Conservation (phyloP, 495 filamentous ascomycete genomes). For the Xylaria telfairii region DNA sequence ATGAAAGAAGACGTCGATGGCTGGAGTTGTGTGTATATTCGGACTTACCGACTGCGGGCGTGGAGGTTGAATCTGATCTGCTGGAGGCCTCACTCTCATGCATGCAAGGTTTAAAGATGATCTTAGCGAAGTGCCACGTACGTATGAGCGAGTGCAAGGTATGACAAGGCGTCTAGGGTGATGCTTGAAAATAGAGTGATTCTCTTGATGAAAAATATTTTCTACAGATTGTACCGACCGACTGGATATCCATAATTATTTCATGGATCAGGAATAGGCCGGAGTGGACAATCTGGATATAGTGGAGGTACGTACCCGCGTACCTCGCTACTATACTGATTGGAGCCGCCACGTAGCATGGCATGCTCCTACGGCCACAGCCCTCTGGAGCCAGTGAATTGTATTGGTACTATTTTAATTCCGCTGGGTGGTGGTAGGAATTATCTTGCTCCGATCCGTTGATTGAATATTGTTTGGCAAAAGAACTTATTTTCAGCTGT, state of each 20-base stretch:
- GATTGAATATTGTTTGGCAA: not conserved
- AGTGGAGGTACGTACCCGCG: not conserved
- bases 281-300: constrained; percentile 5
- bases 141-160: constrained; percentile 5
- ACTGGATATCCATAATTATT: not conserved
- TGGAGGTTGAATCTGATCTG: constrained; percentile 13
- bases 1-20: constrained; percentile 36
- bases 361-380: constrained; percentile 11
- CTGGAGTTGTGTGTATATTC: constrained; percentile 24
- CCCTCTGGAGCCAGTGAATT: constrained; percentile 11
- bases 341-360: not conserved
- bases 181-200: constrained; percentile 14
- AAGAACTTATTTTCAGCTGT: not conserved
- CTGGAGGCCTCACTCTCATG: constrained; percentile 22
- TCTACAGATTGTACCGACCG: not conserved
- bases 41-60: constrained; percentile 34
- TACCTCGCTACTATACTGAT: not conserved
- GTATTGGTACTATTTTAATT: not conserved
- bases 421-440: not conserved
- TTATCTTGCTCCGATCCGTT: constrained; percentile 15
- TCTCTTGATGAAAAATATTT: constrained; percentile 21
- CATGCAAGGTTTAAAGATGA: not conserved
- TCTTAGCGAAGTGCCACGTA: constrained; percentile 14
- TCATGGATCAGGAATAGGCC: constrained; percentile 11
- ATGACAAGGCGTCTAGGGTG: constrained; percentile 21